Evolutionary conservation across 2,329 filamentous ascomycete genomes (phyloP).

Genomic region (Aspergillus thermomutatus): DNA sequence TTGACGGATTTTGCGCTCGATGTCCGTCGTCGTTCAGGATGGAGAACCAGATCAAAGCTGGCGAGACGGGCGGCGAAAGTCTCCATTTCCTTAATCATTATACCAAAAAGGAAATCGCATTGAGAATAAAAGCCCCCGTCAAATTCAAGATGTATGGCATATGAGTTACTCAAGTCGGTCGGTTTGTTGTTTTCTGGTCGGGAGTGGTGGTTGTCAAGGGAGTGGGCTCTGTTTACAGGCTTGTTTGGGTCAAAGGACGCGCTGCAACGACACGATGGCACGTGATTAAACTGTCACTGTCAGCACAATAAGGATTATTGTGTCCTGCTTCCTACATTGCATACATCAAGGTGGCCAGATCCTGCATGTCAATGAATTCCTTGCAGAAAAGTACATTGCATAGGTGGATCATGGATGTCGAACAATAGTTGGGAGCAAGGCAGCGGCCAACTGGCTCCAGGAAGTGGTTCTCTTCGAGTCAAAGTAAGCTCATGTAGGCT

Average conservation of each 20-base stretch:
- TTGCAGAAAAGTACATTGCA: not conserved
- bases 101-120: not conserved
- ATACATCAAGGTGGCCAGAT: not conserved
- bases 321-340: not conserved
- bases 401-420: not conserved
- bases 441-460: too few species aligned
- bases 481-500: too few species aligned
- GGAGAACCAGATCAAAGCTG: constrained; percentile 68
- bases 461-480: too few species aligned
- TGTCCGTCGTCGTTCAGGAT: constrained; percentile 63
- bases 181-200: not conserved
- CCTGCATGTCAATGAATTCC: not conserved
- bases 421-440: not conserved
- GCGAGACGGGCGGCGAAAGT: constrained; percentile 74
- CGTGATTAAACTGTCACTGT: constrained; percentile 4
- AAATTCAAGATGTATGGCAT: not conserved
- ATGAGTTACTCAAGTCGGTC: not conserved
- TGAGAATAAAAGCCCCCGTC: not conserved
- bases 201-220: not conserved
- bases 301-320: not conserved
- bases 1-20: constrained; percentile 61
- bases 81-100: constrained; percentile 45
- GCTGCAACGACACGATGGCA: constrained; percentile 15
- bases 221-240: constrained; percentile 18
- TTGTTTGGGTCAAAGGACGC: constrained; percentile 23